These are phyloP conservation scores for Sugiyamaella qingdaonensis DNA, from an alignment of 805 yeast genomes.

Conservation along the genomic window DNA sequence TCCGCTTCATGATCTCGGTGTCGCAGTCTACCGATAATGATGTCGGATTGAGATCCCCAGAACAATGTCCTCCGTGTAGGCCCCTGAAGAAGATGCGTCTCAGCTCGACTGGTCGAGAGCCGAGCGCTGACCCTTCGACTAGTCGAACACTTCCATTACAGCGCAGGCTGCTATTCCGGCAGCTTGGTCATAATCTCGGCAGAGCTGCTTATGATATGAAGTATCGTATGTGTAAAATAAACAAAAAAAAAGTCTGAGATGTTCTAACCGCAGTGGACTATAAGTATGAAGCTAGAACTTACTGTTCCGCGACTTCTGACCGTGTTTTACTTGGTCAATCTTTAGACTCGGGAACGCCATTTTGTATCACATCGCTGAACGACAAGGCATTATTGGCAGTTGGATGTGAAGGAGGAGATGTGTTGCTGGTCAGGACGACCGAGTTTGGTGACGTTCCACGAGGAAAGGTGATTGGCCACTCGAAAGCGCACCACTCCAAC, in stretches of 20 bases:
- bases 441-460: not conserved
- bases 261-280: slow-evolving; percentile 3
- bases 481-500: slow-evolving; percentile 5
- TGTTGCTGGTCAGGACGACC: not conserved
- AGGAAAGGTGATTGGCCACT: slow-evolving; percentile 1
- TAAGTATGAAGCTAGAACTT: not conserved
- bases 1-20: not conserved
- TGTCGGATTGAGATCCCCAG: not conserved
- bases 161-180: not conserved
- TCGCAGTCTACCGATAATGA: not conserved
- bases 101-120: not conserved
- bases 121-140: not conserved
- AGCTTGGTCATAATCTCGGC: not conserved
- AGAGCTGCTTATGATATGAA: not conserved
- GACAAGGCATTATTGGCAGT: slow-evolving; percentile 8
- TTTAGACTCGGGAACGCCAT: slow-evolving; percentile 4
- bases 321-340: not conserved
- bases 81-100: not conserved
- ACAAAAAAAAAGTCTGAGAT: not conserved
- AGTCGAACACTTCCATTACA: not conserved
- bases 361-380: slow-evolving; percentile 9
- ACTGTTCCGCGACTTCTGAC: slow-evolving; percentile 1
- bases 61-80: not conserved
- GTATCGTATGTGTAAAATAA: not conserved
- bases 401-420: slow-evolving; percentile 10